Percentiles rank a stretch among this genome's conserved stretches.
Conservation (phyloP, 2,329 filamentous ascomycete species). For the Sporothrix schenckii region DNA sequence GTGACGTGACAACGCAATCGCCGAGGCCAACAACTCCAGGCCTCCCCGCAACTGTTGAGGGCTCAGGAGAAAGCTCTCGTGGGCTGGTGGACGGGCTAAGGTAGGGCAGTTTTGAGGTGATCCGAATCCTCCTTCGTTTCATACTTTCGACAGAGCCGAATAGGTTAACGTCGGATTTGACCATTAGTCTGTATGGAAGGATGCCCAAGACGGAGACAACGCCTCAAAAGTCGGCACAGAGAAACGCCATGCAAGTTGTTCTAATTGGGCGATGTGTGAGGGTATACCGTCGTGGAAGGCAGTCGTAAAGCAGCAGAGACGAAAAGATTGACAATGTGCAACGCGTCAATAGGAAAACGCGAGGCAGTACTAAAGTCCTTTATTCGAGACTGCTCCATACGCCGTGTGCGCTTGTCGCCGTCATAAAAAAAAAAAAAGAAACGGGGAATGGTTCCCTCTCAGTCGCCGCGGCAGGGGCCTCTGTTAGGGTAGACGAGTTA, state of each 20-base stretch:
- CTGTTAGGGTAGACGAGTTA: not conserved
- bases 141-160: constrained; percentile 31
- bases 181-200: not conserved
- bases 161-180: not conserved
- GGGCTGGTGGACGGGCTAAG: constrained; percentile 46
- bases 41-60: constrained; percentile 47
- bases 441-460: not conserved
- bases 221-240: not conserved
- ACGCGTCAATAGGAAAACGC: not conserved
- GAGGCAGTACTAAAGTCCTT: not conserved
- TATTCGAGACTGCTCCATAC: constrained; percentile 16
- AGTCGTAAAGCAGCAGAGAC: not conserved
- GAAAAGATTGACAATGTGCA: not conserved
- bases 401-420: not conserved
- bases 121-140: constrained; percentile 48
- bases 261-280: not conserved
- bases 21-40: constrained; percentile 50
- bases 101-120: constrained; percentile 44
- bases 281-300: not conserved
- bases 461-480: constrained; percentile 14
- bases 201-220: not conserved
- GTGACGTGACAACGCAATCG: constrained; percentile 35
- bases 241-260: not conserved
- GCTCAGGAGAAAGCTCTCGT: constrained; percentile 49
- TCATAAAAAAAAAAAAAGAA: not conserved